Base-by-base conservation (phyloP, 176 grass and related monocot genomes). In the Musa beccarii region DNA sequence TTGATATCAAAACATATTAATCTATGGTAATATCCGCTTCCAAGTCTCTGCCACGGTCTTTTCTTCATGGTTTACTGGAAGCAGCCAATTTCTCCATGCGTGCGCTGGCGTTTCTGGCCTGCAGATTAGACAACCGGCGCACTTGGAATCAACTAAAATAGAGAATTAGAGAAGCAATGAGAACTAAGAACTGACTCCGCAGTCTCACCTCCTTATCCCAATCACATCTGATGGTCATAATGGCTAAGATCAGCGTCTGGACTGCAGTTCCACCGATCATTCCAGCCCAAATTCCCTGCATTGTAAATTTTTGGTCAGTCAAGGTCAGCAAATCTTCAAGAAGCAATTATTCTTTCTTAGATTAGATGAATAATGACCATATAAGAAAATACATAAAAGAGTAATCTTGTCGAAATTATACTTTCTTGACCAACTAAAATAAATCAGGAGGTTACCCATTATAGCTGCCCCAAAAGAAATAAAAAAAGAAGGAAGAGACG, bases 231-330 rank as follows among this genome's bases (percentile, higher is more conserved):
- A 90, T 54, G 25, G 91, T 94, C 5, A 90, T 79, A 76, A 83
- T 90, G 24, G 87, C 22, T 49, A 94, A 81, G 77, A 94, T 94
- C 10, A 78, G 21, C 0, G 91, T 94, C 70, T 94, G 91, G 77
- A 90, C 83, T 68, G 56, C 80, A 2, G 91, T 94, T 73, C 91
- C 91, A 54, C 88, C 91, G 53, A 94, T 85, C 91, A 94, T 90
- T 24, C 91, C 91, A 77, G 80, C 72, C 91, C 91, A 94, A 77
- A 94, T 90, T 4, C 91, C 91, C 91, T 94, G 68, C 3, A 53
- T 43, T 68, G 11, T 28, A 43, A 43, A 0, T 43, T 43, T 29
- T 43, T 43, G 34, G 34, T 43, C 34, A 4, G 34, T 43, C 3
- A 5, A 43, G 6, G 34, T 43, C 34, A 43, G 6, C 4, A 6